Conservation (phyloP, 2,329 filamentous ascomycete genomes). For the Colletotrichum filicis region DNA sequence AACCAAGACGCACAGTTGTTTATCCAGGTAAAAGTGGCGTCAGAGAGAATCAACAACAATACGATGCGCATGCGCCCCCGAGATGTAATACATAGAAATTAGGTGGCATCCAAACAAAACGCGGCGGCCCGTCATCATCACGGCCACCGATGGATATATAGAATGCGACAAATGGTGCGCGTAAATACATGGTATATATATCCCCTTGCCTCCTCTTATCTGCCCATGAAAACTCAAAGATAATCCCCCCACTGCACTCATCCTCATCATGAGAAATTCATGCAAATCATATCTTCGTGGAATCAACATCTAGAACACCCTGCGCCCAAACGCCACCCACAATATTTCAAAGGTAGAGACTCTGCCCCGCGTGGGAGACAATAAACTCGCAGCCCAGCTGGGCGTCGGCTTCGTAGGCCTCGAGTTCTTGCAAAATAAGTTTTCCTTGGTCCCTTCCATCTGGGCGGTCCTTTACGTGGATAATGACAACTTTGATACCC, state of each 20-base stretch:
- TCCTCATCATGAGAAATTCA: background rate
- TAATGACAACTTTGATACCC: conserved; percentile 85
- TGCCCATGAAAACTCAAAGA: conserved; percentile 11
- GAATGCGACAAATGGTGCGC: background rate
- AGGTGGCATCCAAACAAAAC: background rate
- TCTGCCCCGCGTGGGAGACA: conserved; percentile 74
- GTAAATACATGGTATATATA: conserved; percentile 2
- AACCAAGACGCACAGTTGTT: background rate
- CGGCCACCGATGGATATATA: conserved; percentile 21
- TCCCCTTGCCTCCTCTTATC: background rate
- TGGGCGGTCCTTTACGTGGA: conserved; percentile 92
- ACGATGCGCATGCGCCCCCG: background rate
- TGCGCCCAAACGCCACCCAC: background rate
- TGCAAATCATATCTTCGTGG: conserved; percentile 6
- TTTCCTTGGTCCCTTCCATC: conserved; percentile 76
- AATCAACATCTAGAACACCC: background rate
- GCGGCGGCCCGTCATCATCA: background rate
- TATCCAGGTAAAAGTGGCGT: background rate
- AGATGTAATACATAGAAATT: background rate
- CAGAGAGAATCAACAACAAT: background rate
- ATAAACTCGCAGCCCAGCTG: conserved; percentile 84
- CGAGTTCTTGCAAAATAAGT: conserved; percentile 76
- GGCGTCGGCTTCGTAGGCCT: conserved; percentile 71
- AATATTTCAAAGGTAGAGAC: conserved; percentile 57
- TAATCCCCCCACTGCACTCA: background rate